Percentiles rank a stretch among this genome's conserved stretches.
Conservation (phyloP, 345 rosid species). For the Aegle marmelos region DNA sequence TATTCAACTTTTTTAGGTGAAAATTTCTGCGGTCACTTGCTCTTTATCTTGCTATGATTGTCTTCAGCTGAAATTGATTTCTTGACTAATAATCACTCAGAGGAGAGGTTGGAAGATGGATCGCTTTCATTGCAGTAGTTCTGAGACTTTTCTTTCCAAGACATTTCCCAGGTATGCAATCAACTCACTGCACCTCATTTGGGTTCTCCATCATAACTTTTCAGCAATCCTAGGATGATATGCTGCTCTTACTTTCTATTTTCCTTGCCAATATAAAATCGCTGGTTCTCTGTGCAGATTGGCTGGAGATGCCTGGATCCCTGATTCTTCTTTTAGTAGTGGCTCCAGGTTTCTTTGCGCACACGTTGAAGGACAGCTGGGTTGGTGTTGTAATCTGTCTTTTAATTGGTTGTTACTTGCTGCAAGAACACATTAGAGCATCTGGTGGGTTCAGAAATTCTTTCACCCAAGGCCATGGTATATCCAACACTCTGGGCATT, state of each 20-base stretch:
- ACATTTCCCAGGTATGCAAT: slow-evolving; percentile 64
- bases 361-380: slow-evolving; percentile 53
- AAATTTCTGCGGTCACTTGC: background rate
- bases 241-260: background rate
- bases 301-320: slow-evolving; percentile 81
- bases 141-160: slow-evolving; percentile 76
- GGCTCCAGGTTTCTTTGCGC: slow-evolving; percentile 61
- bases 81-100: slow-evolving; percentile 28
- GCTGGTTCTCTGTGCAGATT: slow-evolving; percentile 29
- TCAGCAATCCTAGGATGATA: background rate
- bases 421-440: slow-evolving; percentile 91
- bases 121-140: slow-evolving; percentile 71
- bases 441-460: slow-evolving; percentile 89
- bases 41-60: background rate
- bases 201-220: background rate
- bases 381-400: slow-evolving; percentile 69
- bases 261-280: background rate
- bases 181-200: background rate
- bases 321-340: slow-evolving; percentile 66
- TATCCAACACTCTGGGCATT: slow-evolving; percentile 83
- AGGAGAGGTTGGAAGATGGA: slow-evolving; percentile 88
- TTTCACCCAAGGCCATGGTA: slow-evolving; percentile 62
- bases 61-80: background rate
- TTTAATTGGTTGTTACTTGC: slow-evolving; percentile 70
- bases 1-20: slow-evolving; percentile 78